Percentiles rank a stretch among this genome's conserved stretches.
phyloP scores from a whole-genome alignment of 2,329 filamentous ascomycete species.

The Penicillium fuscoglaucum region DNA sequence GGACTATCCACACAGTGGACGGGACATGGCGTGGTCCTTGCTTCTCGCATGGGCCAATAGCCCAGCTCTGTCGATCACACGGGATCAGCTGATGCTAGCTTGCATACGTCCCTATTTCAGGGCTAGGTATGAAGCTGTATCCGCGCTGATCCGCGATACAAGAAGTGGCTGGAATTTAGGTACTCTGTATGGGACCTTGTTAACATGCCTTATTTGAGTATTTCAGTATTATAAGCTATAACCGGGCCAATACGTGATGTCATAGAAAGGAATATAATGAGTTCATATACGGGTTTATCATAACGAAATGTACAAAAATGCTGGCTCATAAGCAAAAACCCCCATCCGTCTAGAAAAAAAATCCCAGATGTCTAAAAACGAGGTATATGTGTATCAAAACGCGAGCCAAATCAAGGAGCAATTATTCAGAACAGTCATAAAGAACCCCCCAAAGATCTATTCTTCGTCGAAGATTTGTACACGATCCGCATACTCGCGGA shows the following conservation, averaged over 20 bases:
- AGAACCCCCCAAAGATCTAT: conserved; percentile 19
- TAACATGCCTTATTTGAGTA: background rate
- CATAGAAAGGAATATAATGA: background rate
- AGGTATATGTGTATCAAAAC: background rate
- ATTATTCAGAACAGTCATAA: background rate
- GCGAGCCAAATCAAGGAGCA: background rate
- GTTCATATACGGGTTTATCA: background rate
- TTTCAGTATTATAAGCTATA: background rate
- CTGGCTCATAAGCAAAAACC: conserved; percentile 3
- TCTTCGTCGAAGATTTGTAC: conserved; percentile 77
- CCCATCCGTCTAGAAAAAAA: background rate
- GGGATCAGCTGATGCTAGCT: background rate
- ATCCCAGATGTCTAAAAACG: background rate
- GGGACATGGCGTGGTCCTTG: background rate
- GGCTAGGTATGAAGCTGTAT: background rate
- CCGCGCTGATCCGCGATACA: background rate
- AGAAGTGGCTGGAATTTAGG: background rate
- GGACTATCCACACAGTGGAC: background rate
- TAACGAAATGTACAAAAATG: conserved; percentile 4
- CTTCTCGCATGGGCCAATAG: background rate
- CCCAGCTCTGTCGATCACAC: background rate
- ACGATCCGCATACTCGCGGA: conserved; percentile 76
- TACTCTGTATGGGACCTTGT: background rate
- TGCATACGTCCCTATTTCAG: background rate
- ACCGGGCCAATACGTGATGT: background rate